Evolutionary conservation across 805 yeast genomes (phyloP), one percentile per base, ranked within the genome.

Genomic region (Myxozyma udenii): DNA sequence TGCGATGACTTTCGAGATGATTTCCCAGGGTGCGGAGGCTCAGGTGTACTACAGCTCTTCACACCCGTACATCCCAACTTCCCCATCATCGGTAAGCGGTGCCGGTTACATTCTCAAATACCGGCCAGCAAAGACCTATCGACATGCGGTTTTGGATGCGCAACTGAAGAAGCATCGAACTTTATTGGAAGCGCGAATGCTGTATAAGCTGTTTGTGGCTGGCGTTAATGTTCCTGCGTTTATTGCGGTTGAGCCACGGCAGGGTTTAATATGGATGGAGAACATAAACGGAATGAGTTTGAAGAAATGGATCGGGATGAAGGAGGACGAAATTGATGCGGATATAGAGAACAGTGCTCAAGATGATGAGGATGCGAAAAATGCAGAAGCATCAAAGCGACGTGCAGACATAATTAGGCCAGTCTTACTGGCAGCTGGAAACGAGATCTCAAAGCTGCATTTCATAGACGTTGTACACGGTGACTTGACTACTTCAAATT

Each of bases 221-320:
- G 85, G 81, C 0, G 75, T 93, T 16, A 72, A 74, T 7, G 87
- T 85, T 1, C 98, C 98, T 0, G 68, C 74, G 51, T 66, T 93
- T 41, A 70, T 85, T n/a, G 83, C 83, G 44, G 77, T 83, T n/a
- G 97, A 93, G 70, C 78, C 83, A 2, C 68, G 75, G 37, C 78
- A 80, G 56, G 98, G 98, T 1, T 70, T 86, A 41, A 80, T 93
- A 23, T 89, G 95, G 93, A 86, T 91, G 91, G 95, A 87, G 61
- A 75, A 71, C 56, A 66, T 91, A 6, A 90, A 91, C 0, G 80
- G 77, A 11, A 30, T 33, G 30, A 53, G 66, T 28, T 55, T 72
- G 36, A 73, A 72, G 56, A 60, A 61, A 46, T 62, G 60, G 52
- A 66, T 70, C 9, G 72, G 75, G 75, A 62, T 55, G 18, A 22